Conservation (phyloP, 2,329 filamentous ascomycete genomes). For the Trichoderma arundinaceum region DNA sequence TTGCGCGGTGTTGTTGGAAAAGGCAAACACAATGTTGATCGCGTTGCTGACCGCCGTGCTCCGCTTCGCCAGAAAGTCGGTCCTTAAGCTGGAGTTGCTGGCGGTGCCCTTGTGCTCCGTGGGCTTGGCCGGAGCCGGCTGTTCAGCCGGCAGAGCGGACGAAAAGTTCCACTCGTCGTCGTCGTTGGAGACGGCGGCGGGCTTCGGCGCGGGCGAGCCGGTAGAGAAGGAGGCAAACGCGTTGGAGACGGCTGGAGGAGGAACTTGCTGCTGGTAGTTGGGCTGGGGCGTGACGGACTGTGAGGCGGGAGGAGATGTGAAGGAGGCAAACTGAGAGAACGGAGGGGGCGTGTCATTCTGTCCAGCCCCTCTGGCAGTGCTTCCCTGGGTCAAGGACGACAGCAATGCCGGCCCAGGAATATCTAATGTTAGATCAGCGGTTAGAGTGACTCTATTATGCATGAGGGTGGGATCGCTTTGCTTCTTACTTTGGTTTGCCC, state of each 20-base stretch:
- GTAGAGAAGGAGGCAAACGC: slow-evolving; percentile 58
- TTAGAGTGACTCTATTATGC: neutral
- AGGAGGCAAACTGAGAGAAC: slow-evolving; percentile 62
- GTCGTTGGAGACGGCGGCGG: slow-evolving; percentile 52
- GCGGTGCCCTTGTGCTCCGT: slow-evolving; percentile 69
- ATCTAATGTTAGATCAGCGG: slow-evolving; percentile 48
- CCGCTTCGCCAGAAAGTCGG: slow-evolving; percentile 74
- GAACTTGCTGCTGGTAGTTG: slow-evolving; percentile 52
- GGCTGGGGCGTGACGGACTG: slow-evolving; percentile 61
- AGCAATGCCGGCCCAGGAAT: slow-evolving; percentile 69
- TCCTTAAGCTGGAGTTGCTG: slow-evolving; percentile 70
- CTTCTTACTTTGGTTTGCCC: slow-evolving; percentile 67
- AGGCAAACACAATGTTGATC: slow-evolving; percentile 76
- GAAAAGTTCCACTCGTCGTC: slow-evolving; percentile 97
- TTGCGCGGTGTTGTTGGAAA: slow-evolving; percentile 78
- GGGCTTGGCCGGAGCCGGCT: slow-evolving; percentile 52
- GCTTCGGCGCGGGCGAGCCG: slow-evolving; percentile 38
- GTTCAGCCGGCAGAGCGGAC: slow-evolving; percentile 75
- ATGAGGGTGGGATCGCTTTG: neutral
- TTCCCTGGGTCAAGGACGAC: slow-evolving; percentile 67
- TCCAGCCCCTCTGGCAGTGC: slow-evolving; percentile 57
- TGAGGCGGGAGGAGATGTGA: slow-evolving; percentile 58
- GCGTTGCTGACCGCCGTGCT: slow-evolving; percentile 57
- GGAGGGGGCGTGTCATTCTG: slow-evolving; percentile 50
- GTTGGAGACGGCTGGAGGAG: slow-evolving; percentile 53